A percentile compares a stretch with the other conserved stretches of the same genome.
Evolutionary conservation across 1,284 basidiomycete species (phyloP).

Genomic region (Boletus semigastroideus): DNA sequence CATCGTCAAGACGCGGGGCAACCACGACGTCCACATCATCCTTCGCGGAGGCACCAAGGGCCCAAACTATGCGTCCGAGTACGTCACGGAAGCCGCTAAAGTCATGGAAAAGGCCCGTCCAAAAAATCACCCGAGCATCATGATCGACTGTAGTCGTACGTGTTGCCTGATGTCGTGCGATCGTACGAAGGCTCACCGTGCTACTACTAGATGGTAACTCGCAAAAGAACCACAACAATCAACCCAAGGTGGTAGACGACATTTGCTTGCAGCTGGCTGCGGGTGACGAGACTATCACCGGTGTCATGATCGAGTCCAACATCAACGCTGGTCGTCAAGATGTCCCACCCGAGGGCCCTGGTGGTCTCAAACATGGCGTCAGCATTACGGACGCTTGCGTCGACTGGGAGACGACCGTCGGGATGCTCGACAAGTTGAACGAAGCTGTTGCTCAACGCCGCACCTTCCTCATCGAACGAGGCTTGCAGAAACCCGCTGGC

Average conservation of each 20-base stretch:
- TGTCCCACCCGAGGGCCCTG: conserved; percentile 63
- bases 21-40: conserved; percentile 92
- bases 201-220: conserved; percentile 77
- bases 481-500: conserved; percentile 32
- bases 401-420: conserved; percentile 83
- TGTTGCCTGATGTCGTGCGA: conserved; percentile 9
- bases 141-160: conserved; percentile 82
- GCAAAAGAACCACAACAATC: conserved; percentile 89
- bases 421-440: conserved; percentile 77
- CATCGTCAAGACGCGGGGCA: conserved; percentile 94
- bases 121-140: conserved; percentile 66
- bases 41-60: conserved; percentile 88
- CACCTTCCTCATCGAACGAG: conserved; percentile 33
- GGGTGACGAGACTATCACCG: conserved; percentile 82
- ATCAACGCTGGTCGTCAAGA: conserved; percentile 88
- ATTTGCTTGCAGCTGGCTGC: conserved; percentile 78
- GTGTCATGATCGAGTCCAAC: conserved; percentile 97
- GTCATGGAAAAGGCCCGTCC: conserved; percentile 74
- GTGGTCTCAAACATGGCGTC: conserved; percentile 77
- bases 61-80: conserved; percentile 79
- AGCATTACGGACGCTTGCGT: conserved; percentile 95
- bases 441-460: conserved; percentile 42
- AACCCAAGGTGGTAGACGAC: conserved; percentile 76
- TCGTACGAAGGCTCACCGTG: not conserved
- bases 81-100: conserved; percentile 70